These are phyloP conservation scores for Triticum turgidum DNA, from an alignment of 176 grass and related monocot genomes.

Conservation along the genomic window DNA sequence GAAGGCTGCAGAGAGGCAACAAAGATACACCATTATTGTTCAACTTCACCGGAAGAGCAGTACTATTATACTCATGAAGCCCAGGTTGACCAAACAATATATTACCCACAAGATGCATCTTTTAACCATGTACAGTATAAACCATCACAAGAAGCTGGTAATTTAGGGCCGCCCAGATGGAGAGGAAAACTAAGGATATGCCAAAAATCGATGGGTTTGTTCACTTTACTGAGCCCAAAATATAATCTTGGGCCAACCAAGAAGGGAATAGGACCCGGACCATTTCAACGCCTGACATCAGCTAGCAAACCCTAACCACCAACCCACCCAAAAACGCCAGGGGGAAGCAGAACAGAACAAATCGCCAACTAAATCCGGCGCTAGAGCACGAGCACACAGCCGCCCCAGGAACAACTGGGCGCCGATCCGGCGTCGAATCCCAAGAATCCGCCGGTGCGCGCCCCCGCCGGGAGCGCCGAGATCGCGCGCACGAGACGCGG, in stretches of 20 bases:
- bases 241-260: background rate
- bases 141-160: background rate
- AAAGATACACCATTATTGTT: background rate
- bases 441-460: background rate
- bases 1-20: slow-evolving; percentile 32
- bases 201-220: background rate
- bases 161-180: background rate
- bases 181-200: background rate
- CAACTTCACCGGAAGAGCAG: background rate
- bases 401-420: background rate
- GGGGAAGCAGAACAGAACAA: background rate
- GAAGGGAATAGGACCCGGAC: background rate
- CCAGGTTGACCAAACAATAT: background rate
- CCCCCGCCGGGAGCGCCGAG: background rate
- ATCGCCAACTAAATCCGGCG: background rate
- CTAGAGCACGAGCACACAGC: background rate
- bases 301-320: background rate
- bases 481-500: background rate
- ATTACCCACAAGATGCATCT: background rate
- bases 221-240: background rate
- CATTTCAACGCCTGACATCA: background rate
- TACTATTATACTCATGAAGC: background rate
- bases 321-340: background rate
- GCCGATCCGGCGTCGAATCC: background rate
- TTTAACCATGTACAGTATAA: slow-evolving; percentile 9